Evolutionary conservation across 2,329 filamentous ascomycete genomes (phyloP).

Genomic region (Hansfordia pulvinata): DNA sequence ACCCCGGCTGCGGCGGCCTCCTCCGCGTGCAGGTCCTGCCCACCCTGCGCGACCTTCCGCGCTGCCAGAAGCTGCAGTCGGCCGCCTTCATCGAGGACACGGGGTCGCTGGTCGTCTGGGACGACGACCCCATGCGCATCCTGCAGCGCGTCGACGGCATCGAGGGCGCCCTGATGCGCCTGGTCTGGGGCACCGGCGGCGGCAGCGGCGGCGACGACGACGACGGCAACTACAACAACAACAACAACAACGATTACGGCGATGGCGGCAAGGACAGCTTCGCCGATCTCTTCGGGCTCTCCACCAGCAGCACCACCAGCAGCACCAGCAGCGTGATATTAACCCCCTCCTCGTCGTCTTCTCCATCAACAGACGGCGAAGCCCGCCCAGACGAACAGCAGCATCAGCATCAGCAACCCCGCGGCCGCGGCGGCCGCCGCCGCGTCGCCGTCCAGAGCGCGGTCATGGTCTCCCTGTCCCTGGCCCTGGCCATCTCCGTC

Average conservation of each 20-base stretch:
- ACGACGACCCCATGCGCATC: constrained; percentile 43
- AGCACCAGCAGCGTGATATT: too few species aligned
- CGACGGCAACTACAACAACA: constrained; percentile 25
- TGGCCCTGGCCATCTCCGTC: constrained; percentile 35
- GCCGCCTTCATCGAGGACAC: constrained; percentile 49
- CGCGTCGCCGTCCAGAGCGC: constrained; percentile 41
- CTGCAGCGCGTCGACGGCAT: constrained; percentile 35
- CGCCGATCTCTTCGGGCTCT: constrained; percentile 26
- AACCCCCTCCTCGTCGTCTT: too few species aligned
- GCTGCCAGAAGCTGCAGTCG: constrained; percentile 51
- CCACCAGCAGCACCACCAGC: too few species aligned
- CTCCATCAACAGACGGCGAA: too few species aligned
- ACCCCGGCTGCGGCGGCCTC: too few species aligned
- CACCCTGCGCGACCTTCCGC: constrained; percentile 38
- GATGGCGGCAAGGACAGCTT: constrained; percentile 21
- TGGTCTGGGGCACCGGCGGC: constrained; percentile 38
- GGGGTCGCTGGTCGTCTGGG: constrained; percentile 49
- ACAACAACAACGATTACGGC: constrained; percentile 18
- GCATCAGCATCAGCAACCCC: too few species aligned
- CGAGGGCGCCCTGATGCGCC: constrained; percentile 37
- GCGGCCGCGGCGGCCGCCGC: constrained; percentile 26
- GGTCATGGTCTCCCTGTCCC: constrained; percentile 34
- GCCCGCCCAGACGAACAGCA: too few species aligned
- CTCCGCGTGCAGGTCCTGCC: constrained; percentile 49
- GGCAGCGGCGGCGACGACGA: constrained; percentile 23